Evolutionary conservation across 192 early-diverging fungal species (phyloP), one percentile per base, ranked within the genome.

Genomic region (Backusella parvicylindrica): DNA sequence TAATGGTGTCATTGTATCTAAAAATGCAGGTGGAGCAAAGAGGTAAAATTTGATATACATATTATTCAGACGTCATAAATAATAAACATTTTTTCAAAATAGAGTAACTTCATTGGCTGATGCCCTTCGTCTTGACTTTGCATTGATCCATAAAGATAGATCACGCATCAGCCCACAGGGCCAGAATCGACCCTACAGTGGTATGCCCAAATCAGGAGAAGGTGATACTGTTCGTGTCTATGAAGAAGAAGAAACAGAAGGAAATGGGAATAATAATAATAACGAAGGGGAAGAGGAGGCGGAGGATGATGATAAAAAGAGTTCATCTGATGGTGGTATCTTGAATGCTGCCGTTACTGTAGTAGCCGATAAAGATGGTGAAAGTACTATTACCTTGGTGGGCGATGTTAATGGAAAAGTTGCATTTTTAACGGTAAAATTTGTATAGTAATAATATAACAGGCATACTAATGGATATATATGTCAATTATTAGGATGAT

Each of bases 1-100:
- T 82, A 92, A 93, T 67, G 93, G 88, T 70, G 93, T 99, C 15
- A 94, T 99, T 82, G 97, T 99, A 38, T 95, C 94, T 21, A 95
- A 95, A 26, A 96, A 99, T 86, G 97, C 97, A 32, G 97, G 97
- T 68, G 97, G 97, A 38, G 97, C 97, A 73, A 99, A 99, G 83
- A 89, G 97, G 89, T 95, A 41, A 18, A 56, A 47, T 6, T 4
- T 47, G 43, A 47, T 47, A 47, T n/a, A n/a, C 3, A 36, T 13
- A 23, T 2, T 26, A 60, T 13, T 3, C 18, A 32, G 5, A 35
- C 30, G 7, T 23, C 26, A 43, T 30, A 7, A 26, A 15, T 11
- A 43, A 0, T 4, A 60, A 60, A 60, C 18, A 50, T 23, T 28
- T 23, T 18, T 33, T 8, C 15, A 15, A 43, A 47, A 47, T 70